phyloP scores from a whole-genome alignment of 2,329 filamentous ascomycete genomes.

The Septoria linicola region DNA sequence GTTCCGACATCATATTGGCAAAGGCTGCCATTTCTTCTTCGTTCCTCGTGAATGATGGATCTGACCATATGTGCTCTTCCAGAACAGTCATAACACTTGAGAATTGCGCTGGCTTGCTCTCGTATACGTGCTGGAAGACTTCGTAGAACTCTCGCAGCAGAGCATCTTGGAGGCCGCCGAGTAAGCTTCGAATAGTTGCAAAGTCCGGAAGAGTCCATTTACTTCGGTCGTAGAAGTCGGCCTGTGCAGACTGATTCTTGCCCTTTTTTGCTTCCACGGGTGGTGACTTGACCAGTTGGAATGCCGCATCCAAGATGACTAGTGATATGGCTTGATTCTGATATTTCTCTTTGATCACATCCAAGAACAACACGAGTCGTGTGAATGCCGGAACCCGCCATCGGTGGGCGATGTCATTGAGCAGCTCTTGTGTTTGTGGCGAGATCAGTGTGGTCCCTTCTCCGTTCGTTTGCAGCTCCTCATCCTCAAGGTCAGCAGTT shows the following conservation, averaged over 20 bases:
- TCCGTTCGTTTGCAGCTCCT: conserved; percentile 51
- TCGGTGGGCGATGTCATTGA: conserved; percentile 79
- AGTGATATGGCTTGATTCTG: conserved; percentile 77
- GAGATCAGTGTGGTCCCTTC: conserved; percentile 60
- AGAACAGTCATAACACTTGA: conserved; percentile 78
- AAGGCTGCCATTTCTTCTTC: conserved; percentile 71
- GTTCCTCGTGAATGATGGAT: conserved; percentile 71
- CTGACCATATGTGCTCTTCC: conserved; percentile 75
- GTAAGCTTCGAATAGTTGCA: conserved; percentile 67
- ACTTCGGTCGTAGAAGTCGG: conserved; percentile 54
- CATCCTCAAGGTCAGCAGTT: conserved; percentile 58
- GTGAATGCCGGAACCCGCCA: conserved; percentile 88
- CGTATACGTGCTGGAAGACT: conserved; percentile 83
- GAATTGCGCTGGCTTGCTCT: conserved; percentile 78
- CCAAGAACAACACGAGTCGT: conserved; percentile 75
- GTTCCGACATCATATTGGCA: conserved; percentile 67
- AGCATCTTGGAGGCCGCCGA: conserved; percentile 74
- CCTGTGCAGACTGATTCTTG: conserved; percentile 32
- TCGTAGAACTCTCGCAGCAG: conserved; percentile 85
- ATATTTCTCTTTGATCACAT: conserved; percentile 82
- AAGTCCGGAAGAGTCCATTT: conserved; percentile 54
- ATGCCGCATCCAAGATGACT: conserved; percentile 78
- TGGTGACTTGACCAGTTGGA: conserved; percentile 76
- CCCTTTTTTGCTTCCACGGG: conserved; percentile 54
- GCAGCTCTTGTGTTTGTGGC: conserved; percentile 74